These are phyloP conservation scores for Aspergillus brunneoviolaceus DNA, from an alignment of 2,329 filamentous ascomycete species.

Conservation along the genomic window DNA sequence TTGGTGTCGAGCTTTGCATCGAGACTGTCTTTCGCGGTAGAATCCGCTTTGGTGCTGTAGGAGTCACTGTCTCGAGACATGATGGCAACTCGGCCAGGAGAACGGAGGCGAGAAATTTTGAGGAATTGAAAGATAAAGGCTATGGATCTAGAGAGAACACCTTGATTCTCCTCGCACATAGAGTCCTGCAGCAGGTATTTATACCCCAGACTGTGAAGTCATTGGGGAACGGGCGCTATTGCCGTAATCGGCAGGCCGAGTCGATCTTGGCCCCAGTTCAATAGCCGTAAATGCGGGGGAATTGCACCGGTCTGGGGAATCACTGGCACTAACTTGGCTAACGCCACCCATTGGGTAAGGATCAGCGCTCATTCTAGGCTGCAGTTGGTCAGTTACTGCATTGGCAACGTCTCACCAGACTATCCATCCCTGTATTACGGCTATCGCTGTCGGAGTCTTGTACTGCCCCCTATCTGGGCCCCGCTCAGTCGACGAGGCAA, in stretches of 20 bases:
- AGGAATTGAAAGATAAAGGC: no score
- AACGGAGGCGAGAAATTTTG: no score
- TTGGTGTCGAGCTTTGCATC: constrained; percentile 6
- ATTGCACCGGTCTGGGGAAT: not conserved
- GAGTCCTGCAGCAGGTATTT: not conserved
- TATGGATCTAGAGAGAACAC: no score
- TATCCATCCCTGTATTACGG: no score
- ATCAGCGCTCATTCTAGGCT: not conserved
- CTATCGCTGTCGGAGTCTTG: no score
- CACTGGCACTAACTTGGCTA: not conserved
- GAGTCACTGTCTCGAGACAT: not conserved
- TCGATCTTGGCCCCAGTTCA: constrained; percentile 6
- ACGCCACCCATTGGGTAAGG: not conserved
- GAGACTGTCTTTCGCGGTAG: not conserved
- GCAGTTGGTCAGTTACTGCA: not conserved
- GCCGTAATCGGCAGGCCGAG: constrained; percentile 2
- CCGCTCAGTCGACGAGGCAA: no score
- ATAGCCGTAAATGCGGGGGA: constrained; percentile 15
- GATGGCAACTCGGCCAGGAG: not conserved
- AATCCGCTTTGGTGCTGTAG: not conserved
- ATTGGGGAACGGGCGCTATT: not conserved
- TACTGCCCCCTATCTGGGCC: no score
- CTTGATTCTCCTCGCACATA: no score
- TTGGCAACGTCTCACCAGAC: not conserved
- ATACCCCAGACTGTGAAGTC: not conserved